Evolutionary conservation across 805 yeast species (phyloP), one percentile per base, ranked within the genome.

Genomic region (Ogataea populi-albae): DNA sequence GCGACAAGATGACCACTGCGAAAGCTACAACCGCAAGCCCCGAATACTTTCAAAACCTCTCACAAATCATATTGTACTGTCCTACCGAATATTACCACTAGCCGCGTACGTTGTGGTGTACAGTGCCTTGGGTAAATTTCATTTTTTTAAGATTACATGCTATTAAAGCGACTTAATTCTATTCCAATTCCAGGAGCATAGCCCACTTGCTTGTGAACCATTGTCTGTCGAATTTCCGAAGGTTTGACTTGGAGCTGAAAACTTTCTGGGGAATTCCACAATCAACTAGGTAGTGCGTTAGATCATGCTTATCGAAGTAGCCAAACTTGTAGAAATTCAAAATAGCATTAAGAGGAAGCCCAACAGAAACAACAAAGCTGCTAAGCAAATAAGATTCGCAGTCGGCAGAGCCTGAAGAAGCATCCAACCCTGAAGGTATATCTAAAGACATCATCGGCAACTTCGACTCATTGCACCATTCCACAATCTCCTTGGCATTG

Each of bases 401-500:
- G 21, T 58, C 63, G 4, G 52, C 45, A 12, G 65, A 62, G 6
- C 96, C 97, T 1, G 94, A 76, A 4, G 93, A 86, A 6, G 88
- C 81, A 52, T 86, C 95, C 26, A 82, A 65, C 4, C 96, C 96
- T 1, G 88, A 74, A 4, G 95, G 89, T 18, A 85, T 73, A 52
- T 87, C 95, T 18, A 88, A 54, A 0, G 95, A 83, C 62, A 85
- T 50, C 7, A 73, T 63, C 24, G 72, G 69, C 5, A 70, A 59
- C 10, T 56, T 54, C 6, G 68, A 64, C 21, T 55, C 57, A 47
- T 85, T 84, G 38, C 81, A 73, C 95, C 96, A 88, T 4, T 62
- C 57, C 17, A 86, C 73, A 14, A 86, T 57, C 22, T 65, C 61
- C 19, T 56, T 53, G 7, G 74, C 66, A 16, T 50, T 49, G 17